Evolutionary conservation across 441 rosid species (phyloP).

Genomic region (Flueggea neowawraea): DNA sequence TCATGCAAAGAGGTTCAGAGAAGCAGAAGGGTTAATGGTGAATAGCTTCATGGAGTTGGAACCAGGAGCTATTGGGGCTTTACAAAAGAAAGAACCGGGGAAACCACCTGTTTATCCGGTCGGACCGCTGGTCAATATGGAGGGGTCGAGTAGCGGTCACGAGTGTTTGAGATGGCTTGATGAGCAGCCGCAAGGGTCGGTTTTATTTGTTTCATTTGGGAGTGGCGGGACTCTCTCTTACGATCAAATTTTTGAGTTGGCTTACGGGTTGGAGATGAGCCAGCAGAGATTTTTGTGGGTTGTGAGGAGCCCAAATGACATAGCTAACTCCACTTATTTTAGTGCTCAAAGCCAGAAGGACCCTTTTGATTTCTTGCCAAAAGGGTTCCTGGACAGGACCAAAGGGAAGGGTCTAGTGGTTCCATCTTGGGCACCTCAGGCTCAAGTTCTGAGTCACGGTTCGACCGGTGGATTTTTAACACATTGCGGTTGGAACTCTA

Average conservation of each 20-base stretch:
- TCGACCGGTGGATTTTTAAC: slow-evolving; percentile 56
- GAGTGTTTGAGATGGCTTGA: slow-evolving; percentile 69
- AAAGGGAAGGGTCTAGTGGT: slow-evolving; percentile 42
- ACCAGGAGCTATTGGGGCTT: slow-evolving; percentile 38
- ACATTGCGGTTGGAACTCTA: slow-evolving; percentile 74
- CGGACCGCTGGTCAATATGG: slow-evolving; percentile 67
- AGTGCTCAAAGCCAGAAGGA: slow-evolving; percentile 21
- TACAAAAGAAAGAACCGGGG: slow-evolving; percentile 34
- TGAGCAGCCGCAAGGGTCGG: slow-evolving; percentile 65
- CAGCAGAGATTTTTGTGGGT: slow-evolving; percentile 51
- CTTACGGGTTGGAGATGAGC: slow-evolving; percentile 59
- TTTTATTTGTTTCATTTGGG: slow-evolving; percentile 73
- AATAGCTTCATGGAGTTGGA: slow-evolving; percentile 67
- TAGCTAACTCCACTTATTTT: slow-evolving; percentile 38
- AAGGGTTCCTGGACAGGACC: slow-evolving; percentile 49
- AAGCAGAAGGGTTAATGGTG: slow-evolving; percentile 63
- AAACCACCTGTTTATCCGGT: slow-evolving; percentile 70
- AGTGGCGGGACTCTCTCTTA: slow-evolving; percentile 70
- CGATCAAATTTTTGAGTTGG: slow-evolving; percentile 57
- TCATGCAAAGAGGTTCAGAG: slow-evolving; percentile 43
- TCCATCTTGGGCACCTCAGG: slow-evolving; percentile 61
- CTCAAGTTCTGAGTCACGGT: slow-evolving; percentile 48
- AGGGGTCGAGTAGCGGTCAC: slow-evolving; percentile 3
- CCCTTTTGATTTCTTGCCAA: slow-evolving; percentile 43
- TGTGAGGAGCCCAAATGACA: slow-evolving; percentile 35